Conservation (phyloP, 495 filamentous ascomycete genomes). For the Trichoderma asperelloides region DNA sequence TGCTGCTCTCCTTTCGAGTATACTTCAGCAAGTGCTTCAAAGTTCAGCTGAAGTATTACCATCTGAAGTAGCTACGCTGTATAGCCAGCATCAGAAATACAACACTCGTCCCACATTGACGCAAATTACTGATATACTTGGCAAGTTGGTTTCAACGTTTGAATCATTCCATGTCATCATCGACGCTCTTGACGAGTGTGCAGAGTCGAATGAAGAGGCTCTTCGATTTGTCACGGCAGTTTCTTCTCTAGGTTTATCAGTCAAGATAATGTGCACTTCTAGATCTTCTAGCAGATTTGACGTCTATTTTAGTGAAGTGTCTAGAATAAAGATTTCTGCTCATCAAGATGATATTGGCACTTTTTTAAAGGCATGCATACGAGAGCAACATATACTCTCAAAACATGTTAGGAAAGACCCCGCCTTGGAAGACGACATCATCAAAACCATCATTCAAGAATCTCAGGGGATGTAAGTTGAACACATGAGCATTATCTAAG, state of each 20-base stretch:
- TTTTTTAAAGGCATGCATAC: not conserved
- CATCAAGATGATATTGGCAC: not conserved
- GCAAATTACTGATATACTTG: not conserved
- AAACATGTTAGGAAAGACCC: not conserved
- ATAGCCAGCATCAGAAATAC: slow-evolving; percentile 9
- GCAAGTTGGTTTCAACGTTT: not conserved
- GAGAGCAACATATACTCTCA: not conserved
- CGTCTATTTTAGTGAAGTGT: not conserved
- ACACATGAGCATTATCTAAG: not conserved
- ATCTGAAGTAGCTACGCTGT: not conserved
- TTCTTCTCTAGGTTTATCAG: not conserved
- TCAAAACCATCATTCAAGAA: not conserved
- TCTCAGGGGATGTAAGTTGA: not conserved
- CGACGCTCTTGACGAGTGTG: slow-evolving; percentile 16
- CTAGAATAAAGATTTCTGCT: not conserved
- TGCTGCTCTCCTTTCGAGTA: slow-evolving; percentile 11
- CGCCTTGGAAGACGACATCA: not conserved
- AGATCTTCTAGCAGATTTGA: not conserved
- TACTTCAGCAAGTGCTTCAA: slow-evolving; percentile 12
- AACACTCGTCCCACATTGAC: not conserved
- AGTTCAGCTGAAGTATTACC: not conserved
- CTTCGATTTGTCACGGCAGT: not conserved
- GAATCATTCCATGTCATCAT: slow-evolving; percentile 13
- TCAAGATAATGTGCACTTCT: not conserved
- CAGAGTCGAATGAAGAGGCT: not conserved